phyloP scores from a whole-genome alignment of 441 rosid genomes.

The Mallotus japonicus region DNA sequence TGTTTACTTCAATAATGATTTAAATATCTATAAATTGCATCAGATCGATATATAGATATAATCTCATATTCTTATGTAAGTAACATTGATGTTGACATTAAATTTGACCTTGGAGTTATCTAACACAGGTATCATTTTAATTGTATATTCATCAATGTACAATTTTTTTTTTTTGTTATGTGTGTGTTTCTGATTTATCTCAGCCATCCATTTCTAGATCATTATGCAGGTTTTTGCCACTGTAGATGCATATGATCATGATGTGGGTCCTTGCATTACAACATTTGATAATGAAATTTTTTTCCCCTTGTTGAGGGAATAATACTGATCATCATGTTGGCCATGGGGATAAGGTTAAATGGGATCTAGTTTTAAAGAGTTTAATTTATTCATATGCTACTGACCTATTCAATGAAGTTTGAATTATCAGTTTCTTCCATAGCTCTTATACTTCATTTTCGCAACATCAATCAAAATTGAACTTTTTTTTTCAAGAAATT shows the following conservation, averaged over 20 bases:
- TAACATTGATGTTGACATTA: constrained; percentile 34
- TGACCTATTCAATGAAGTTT: too few species aligned
- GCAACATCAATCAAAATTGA: too few species aligned
- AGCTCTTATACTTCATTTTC: too few species aligned
- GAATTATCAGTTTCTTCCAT: too few species aligned
- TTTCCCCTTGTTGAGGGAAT: not conserved
- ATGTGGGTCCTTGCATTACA: constrained; percentile 15
- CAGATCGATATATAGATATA: not conserved
- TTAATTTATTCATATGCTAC: too few species aligned
- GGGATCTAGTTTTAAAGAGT: too few species aligned
- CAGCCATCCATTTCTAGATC: constrained; percentile 3
- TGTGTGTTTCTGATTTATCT: constrained; percentile 5
- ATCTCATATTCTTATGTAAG: constrained; percentile 2
- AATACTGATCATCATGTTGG: constrained; percentile 22
- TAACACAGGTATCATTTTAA: constrained; percentile 16
- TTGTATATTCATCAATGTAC: not conserved
- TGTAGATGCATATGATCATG: not conserved
- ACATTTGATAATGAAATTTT: not conserved
- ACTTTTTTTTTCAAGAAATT: too few species aligned
- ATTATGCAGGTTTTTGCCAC: not conserved
- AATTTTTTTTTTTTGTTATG: not conserved
- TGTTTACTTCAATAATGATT: constrained; percentile 6
- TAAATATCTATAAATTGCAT: not conserved
- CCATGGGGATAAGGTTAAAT: not conserved
- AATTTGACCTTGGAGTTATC: constrained; percentile 50